phyloP scores from a whole-genome alignment of 2,329 filamentous ascomycete genomes.

The Acarospora socialis region DNA sequence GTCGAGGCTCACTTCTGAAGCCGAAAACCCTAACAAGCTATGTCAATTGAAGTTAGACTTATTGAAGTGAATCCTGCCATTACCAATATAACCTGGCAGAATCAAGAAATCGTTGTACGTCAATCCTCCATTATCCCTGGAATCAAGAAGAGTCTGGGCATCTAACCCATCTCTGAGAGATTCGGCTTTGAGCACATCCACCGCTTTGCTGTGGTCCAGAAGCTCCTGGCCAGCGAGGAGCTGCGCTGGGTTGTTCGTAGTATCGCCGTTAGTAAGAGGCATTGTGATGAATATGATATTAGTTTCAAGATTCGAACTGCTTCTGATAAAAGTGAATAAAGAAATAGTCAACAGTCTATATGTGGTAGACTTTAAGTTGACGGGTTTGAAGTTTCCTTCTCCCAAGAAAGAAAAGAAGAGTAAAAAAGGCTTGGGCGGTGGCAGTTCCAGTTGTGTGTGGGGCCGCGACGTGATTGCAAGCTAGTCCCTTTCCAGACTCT shows the following conservation, averaged over 20 bases:
- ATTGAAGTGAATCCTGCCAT: slow-evolving; percentile 15
- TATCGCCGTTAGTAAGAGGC: slow-evolving; percentile 56
- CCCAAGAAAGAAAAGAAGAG: slow-evolving; percentile 38
- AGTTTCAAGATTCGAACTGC: slow-evolving; percentile 17
- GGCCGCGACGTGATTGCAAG: no score
- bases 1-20: slow-evolving; percentile 75
- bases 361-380: slow-evolving; percentile 36
- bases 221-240: slow-evolving; percentile 38
- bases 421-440: slow-evolving; percentile 22
- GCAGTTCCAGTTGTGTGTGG: no score
- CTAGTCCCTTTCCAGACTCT: no score
- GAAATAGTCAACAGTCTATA: slow-evolving; percentile 30
- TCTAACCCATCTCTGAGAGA: slow-evolving; percentile 70
- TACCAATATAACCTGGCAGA: slow-evolving; percentile 89
- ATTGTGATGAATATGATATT: slow-evolving; percentile 37
- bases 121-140: slow-evolving; percentile 78
- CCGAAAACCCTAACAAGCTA: slow-evolving; percentile 56
- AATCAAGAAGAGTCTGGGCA: slow-evolving; percentile 76
- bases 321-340: slow-evolving; percentile 14
- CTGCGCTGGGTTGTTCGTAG: slow-evolving; percentile 35
- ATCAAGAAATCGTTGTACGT: slow-evolving; percentile 99
- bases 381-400: slow-evolving; percentile 46
- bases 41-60: slow-evolving; percentile 14
- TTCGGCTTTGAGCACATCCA: slow-evolving; percentile 62
- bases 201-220: slow-evolving; percentile 60